phyloP scores from a whole-genome alignment of 2,329 filamentous ascomycete species.

The Colletotrichum caudatum region DNA sequence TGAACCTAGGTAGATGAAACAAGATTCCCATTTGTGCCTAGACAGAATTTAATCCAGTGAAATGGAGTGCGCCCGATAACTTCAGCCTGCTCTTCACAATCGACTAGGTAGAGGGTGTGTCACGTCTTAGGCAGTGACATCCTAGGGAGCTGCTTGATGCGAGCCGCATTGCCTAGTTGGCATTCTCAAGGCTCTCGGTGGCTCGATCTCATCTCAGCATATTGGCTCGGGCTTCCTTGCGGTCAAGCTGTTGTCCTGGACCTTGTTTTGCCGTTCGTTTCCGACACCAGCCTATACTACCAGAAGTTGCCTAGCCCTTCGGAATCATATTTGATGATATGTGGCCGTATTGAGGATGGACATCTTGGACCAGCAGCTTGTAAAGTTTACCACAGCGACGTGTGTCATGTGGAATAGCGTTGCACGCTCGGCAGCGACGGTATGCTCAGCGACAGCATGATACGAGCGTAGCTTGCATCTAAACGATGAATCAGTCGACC shows the following conservation, averaged over 20 bases:
- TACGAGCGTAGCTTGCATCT: not conserved
- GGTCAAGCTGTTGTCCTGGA: not conserved
- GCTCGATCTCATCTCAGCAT: not conserved
- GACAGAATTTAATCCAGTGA: not conserved
- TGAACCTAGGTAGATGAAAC: slow-evolving; percentile 19
- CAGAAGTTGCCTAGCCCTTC: not conserved
- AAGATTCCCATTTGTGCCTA: slow-evolving; percentile 18
- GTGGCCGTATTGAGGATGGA: not conserved
- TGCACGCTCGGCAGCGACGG: not conserved
- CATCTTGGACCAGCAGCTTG: not conserved
- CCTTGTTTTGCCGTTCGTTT: not conserved
- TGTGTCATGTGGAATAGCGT: not conserved
- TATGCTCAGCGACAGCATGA: not conserved
- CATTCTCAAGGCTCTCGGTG: not conserved
- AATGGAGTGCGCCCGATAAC: not conserved
- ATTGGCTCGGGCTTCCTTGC: not conserved
- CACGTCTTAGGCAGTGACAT: not conserved
- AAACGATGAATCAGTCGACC: not conserved
- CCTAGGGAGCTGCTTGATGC: not conserved
- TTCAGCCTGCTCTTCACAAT: not conserved
- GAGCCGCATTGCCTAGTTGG: not conserved
- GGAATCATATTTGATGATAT: not conserved
- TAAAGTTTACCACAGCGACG: not conserved
- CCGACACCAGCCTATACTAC: not conserved
- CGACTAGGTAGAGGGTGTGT: not conserved